Base-by-base conservation (phyloP, 257 asterid genomes). In the Gentiana straminea region DNA sequence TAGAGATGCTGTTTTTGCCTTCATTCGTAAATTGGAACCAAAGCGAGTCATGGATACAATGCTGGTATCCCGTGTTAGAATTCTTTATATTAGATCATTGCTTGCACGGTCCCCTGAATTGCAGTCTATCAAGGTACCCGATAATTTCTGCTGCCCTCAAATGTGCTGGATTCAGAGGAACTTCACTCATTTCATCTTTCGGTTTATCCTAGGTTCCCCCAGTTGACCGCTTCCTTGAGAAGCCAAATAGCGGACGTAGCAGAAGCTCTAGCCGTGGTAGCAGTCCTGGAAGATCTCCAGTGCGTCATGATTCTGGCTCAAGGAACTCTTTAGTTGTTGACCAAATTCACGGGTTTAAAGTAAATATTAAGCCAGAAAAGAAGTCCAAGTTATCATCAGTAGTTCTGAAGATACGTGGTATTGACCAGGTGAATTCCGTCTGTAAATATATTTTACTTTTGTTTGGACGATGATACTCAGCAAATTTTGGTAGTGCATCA, bases 61-160 rank as follows among this genome's bases (percentile, higher is more conserved):
- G 97, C 94, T 92, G 65, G 90, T 92, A 75, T 92, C 99, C 59
- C 95, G 99, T 71, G 99, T 92, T 73, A 73, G 99, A 84, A 92
- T 92, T 74, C 86, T 92, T 65, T 92, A 92, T 63, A 92, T 92
- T 66, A 84, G 97, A 54, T 92, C 99, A 63, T 73, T 88, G 74
- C 99, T 92, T 73, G 90, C 95, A 58, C 88, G 99, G 72, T 88
- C 99, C 37, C 95, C 99, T 11, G 99, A 92, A 81, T 76, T 92
- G 72, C 99, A 92, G 74, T 92, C 99, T 35, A 88, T 92, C 61
- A 88, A 88, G 99, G 99, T 92, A 72, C 63, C 60, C 51, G 64
- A 65, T 55, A 33, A 55, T 37, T 58, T 63, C 44, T 35, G 48
- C 51, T 39, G 49, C 48, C 55, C 39, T 45, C 45, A 5, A 43